phyloP scores from a whole-genome alignment of 2,329 filamentous ascomycete species.

The Drechslerella coelobrocha region DNA sequence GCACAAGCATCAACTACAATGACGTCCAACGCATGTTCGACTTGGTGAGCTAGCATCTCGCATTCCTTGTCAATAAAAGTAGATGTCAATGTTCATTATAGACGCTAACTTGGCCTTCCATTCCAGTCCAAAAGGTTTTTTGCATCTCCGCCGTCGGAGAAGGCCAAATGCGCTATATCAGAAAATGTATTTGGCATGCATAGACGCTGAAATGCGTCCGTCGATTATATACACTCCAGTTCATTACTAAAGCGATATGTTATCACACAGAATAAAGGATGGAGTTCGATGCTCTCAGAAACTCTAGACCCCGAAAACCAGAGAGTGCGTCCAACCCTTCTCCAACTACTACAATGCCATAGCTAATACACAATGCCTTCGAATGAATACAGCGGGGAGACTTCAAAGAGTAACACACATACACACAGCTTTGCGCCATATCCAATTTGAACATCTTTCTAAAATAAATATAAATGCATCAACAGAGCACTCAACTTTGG shows the following conservation, averaged over 20 bases:
- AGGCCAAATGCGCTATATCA: conserved; percentile 75
- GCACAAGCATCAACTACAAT: conserved; percentile 69
- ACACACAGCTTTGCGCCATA: too few relatives aligned
- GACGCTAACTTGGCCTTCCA: background rate
- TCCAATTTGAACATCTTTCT: background rate
- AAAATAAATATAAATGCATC: background rate
- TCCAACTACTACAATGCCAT: background rate
- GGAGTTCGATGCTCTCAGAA: conserved; percentile 86
- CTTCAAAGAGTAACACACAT: conserved; percentile 76
- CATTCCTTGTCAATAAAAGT: too few relatives aligned
- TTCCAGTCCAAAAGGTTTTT: conserved; percentile 75
- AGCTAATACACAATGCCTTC: background rate
- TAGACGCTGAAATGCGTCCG: conserved; percentile 23
- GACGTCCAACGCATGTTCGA: conserved; percentile 76
- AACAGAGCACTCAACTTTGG: conserved; percentile 88
- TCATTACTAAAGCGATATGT: background rate
- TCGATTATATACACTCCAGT: background rate
- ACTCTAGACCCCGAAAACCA: conserved; percentile 84
- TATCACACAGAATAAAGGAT: conserved; percentile 76
- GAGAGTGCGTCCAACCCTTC: conserved; percentile 64
- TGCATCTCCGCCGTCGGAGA: conserved; percentile 72
- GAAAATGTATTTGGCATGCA: conserved; percentile 61
- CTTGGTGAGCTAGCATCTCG: conserved; percentile 64
- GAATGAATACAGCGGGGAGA: conserved; percentile 70
- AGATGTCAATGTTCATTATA: conserved; percentile 4